phyloP scores from a whole-genome alignment of 225 moss, liverwort and hornwort species.

The Physcomitrellopsis africana region DNA sequence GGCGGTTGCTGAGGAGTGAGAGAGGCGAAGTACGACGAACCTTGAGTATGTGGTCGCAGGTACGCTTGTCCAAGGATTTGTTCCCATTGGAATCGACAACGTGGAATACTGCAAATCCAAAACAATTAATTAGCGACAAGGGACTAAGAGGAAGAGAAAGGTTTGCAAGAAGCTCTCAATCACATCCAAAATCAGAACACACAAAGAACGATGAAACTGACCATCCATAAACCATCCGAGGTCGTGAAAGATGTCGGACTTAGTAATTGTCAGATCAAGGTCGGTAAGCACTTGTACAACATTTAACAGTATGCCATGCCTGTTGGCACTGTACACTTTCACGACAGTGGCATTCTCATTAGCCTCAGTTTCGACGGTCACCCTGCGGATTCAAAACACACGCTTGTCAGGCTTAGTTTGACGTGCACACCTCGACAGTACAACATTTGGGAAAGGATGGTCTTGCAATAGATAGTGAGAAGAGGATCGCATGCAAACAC shows the following conservation, averaged over 20 bases:
- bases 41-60: slow-evolving; percentile 43
- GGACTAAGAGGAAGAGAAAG: no score
- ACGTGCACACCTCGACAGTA: not conserved
- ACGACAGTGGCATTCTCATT: slow-evolving; percentile 51
- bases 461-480: no score
- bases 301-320: slow-evolving; percentile 52
- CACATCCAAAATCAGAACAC: no score
- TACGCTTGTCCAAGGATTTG: slow-evolving; percentile 35
- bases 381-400: slow-evolving; percentile 29
- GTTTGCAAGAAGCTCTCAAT: not conserved
- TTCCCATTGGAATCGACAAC: slow-evolving; percentile 39
- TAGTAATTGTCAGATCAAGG: slow-evolving; percentile 50
- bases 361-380: slow-evolving; percentile 47
- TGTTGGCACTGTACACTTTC: slow-evolving; percentile 50
- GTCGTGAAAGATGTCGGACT: slow-evolving; percentile 55
- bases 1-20: not conserved
- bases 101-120: slow-evolving; percentile 44
- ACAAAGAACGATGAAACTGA: not conserved
- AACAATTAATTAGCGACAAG: not conserved
- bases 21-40: not conserved
- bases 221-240: slow-evolving; percentile 63
- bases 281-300: slow-evolving; percentile 61
- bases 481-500: not conserved
- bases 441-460: not conserved
- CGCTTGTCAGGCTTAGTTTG: not conserved